Percentiles rank a stretch among this genome's conserved stretches.
These are phyloP conservation scores for Ceriops zippeliana DNA, from an alignment of 345 rosid genomes.

Conservation along the genomic window DNA sequence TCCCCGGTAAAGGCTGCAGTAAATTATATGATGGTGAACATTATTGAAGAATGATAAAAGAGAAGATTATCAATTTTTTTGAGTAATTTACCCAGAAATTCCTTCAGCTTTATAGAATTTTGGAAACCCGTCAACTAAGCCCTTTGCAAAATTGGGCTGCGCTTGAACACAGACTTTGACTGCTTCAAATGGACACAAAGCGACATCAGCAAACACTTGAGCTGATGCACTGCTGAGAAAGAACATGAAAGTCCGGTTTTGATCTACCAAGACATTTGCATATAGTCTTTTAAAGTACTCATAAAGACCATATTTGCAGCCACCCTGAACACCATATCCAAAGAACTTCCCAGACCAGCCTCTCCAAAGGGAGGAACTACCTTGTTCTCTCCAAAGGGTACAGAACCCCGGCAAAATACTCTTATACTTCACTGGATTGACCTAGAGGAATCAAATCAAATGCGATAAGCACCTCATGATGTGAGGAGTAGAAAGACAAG, in stretches of 20 bases:
- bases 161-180: constrained; percentile 64
- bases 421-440: constrained; percentile 54
- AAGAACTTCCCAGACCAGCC: constrained; percentile 63
- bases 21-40: constrained; percentile 12
- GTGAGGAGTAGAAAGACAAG: neutral
- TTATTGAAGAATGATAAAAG: constrained; percentile 9
- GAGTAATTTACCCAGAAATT: constrained; percentile 40
- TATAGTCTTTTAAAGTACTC: constrained; percentile 66
- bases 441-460: constrained; percentile 27
- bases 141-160: constrained; percentile 54
- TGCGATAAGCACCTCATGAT: neutral
- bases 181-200: constrained; percentile 70
- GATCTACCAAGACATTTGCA: constrained; percentile 38
- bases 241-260: constrained; percentile 38
- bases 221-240: constrained; percentile 69
- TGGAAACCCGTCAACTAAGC: constrained; percentile 57
- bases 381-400: constrained; percentile 60
- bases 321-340: constrained; percentile 68
- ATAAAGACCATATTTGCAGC: constrained; percentile 63
- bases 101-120: constrained; percentile 54
- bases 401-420: constrained; percentile 51
- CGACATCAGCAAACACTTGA: constrained; percentile 60
- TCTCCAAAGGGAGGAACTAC: constrained; percentile 64
- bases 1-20: constrained; percentile 38
- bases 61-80: constrained; percentile 6